Conservation (phyloP, 305 asterid genomes). For the Coffea humblotiana region DNA sequence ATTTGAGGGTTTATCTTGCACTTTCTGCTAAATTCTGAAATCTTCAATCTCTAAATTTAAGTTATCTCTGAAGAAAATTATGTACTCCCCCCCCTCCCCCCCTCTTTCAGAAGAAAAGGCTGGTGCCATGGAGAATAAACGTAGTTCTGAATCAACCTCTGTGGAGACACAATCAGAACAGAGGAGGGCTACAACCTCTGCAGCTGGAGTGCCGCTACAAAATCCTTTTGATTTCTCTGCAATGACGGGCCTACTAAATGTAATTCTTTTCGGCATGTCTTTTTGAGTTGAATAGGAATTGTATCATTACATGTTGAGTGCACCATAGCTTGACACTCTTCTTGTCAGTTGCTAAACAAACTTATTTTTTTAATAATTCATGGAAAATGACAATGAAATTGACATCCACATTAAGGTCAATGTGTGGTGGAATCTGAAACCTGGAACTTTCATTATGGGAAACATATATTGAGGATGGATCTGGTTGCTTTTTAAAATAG, state of each 20-base stretch:
- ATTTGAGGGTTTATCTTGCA: background rate
- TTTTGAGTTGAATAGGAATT: conserved; percentile 1
- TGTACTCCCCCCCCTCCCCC: background rate
- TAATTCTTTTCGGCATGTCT: conserved; percentile 20
- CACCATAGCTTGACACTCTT: background rate
- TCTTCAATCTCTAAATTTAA: background rate
- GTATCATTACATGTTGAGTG: background rate
- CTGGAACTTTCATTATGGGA: background rate
- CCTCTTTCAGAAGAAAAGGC: conserved; percentile 70
- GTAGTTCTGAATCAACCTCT: conserved; percentile 35
- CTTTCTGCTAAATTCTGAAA: background rate
- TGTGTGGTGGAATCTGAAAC: background rate
- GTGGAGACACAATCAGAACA: conserved; percentile 50
- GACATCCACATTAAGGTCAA: background rate
- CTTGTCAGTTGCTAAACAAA: background rate
- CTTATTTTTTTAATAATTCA: background rate
- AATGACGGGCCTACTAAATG: conserved; percentile 85
- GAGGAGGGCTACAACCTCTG: conserved; percentile 39
- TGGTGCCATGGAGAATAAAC: conserved; percentile 40
- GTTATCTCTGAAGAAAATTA: conserved; percentile 1
- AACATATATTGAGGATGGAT: background rate
- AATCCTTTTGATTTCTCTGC: conserved; percentile 75
- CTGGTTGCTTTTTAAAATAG: background rate
- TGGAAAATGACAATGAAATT: background rate
- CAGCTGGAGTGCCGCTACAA: conserved; percentile 45